Evolutionary conservation across 2,329 filamentous ascomycete species (phyloP), one percentile per base, ranked within the genome.

Genomic region (Dactylellina leptospora): DNA sequence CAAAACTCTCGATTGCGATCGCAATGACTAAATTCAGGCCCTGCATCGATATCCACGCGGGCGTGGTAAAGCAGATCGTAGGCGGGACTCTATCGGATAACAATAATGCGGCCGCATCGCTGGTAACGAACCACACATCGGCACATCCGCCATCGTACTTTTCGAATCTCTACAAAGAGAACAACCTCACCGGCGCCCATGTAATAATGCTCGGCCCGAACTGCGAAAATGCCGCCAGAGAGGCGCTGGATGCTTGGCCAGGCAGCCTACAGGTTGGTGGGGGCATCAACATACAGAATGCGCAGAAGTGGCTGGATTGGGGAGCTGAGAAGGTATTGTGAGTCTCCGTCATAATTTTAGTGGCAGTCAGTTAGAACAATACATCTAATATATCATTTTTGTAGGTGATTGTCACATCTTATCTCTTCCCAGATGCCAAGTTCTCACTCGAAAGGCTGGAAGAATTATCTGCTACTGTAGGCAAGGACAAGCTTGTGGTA

Each of bases 21-120:
- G 18, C 9, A 23, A 96, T 99, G 95, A 97, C 95, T 1, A 88
- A 89, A 76, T 99, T 99, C 79, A 86, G 95, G 38, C 95, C 95
- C 18, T 99, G 95, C 79, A 97, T 99, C 80, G 95, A 99, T 82
- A 86, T 99, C 58, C 95, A 99, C 80, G 89, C 93, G n/a, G 95
- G 95, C 11, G 89, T 93, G 79, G 95, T 99, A 70, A 99, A 99
- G 83, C 95, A 99, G 81, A 99, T 99, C 76, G 93, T 99, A 40
- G 95, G 95, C 76, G 93, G 95, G 70, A 97, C 95, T 1, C 85
- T 99, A 74, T 74, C 72, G 11, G 61, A 66, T 1, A 45, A 66
- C 27, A n/a, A n/a, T n/a, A 56, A 28, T 81, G 85, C 85, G 78
- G 80, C 84, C 6, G 85, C 86, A 1, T 80, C 84, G 86, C 85